phyloP scores from a whole-genome alignment of 2,329 filamentous ascomycete genomes.

The Aphanoascus verrucosus region DNA sequence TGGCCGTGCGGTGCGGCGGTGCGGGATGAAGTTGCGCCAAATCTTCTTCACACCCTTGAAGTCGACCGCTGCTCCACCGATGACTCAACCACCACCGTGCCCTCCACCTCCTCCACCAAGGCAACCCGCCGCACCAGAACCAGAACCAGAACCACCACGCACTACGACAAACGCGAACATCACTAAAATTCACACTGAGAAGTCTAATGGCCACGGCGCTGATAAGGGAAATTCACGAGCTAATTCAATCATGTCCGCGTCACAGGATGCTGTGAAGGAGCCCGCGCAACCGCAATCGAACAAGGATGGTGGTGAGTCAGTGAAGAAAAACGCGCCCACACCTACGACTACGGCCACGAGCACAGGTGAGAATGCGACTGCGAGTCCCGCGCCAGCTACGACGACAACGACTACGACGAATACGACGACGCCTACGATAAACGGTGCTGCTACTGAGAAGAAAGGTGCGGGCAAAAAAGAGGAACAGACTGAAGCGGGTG shows the following conservation, averaged over 20 bases:
- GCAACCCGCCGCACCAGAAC: neutral
- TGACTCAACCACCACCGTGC: neutral
- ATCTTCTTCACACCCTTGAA: too few species aligned
- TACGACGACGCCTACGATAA: conserved; percentile 14
- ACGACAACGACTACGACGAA: conserved; percentile 3
- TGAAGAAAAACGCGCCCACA: neutral
- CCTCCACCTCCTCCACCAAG: neutral
- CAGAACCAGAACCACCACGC: too few species aligned
- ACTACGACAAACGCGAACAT: neutral
- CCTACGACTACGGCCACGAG: neutral
- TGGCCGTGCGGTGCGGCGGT: neutral
- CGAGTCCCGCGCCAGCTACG: conserved; percentile 16
- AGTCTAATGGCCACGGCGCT: neutral
- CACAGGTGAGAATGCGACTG: neutral
- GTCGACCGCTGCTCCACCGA: neutral
- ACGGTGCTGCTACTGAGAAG: conserved; percentile 21
- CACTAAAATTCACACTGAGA: neutral
- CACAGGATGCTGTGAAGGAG: neutral
- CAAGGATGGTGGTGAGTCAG: conserved; percentile 3
- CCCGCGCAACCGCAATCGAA: neutral
- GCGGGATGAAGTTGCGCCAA: too few species aligned
- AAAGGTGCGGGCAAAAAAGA: neutral
- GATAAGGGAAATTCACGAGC: neutral
- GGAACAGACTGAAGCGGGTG: conserved; percentile 13
- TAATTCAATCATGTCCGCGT: neutral